Base-by-base conservation (phyloP, 2,329 filamentous ascomycete genomes). In the Juglanconis oblonga region DNA sequence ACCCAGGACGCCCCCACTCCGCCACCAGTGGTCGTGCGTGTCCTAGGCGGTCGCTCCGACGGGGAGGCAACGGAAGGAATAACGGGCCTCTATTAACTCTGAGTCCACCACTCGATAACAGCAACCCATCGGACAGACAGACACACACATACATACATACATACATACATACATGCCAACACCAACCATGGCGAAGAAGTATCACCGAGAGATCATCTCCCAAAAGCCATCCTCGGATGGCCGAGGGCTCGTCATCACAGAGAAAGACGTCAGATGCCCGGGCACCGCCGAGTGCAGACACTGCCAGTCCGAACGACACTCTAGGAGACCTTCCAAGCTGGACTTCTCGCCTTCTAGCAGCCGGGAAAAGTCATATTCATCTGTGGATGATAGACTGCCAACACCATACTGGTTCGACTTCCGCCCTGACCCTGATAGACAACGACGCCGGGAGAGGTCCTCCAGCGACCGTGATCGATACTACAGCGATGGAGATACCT, bases 351-450 rank as follows among this genome's bases (percentile, higher is more conserved):
- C 35, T 8, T 31, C 45, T 13, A 54, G 24, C 47, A 29, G 35
- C 13, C 52, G 38, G 29, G 52, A 55, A 7, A 33, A 17, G 1
- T 40, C 55, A 9, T 59, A 53, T 4, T 62, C 62, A 3, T 58
- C 61, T 7, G 49, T 64, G 13, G 59, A 56, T 31, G 59, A 64
- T 31, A 59, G 62, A 17, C 56, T 58, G 17, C 59, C 62, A 17
- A 62, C 59, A 6, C 62, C 62, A 10, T 64, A 59, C 59, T 55
- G 59, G 45, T 57, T 59, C 29, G 56, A 64, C 4, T 60, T 62
- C n/a, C 60, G 38, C 11, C 36, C 62, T 47, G 52, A 62, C 5
- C 32, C 49, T 11, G 59, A 62, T 36, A 49, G 33, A 24, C 59
- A 62, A 32, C 53, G 60, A n/a, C 60, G 57, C n/a, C 59, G 59